Evolutionary conservation across 2,329 filamentous ascomycete species (phyloP), one percentile per base, ranked within the genome.

Genomic region (Botrytis deweyae): DNA sequence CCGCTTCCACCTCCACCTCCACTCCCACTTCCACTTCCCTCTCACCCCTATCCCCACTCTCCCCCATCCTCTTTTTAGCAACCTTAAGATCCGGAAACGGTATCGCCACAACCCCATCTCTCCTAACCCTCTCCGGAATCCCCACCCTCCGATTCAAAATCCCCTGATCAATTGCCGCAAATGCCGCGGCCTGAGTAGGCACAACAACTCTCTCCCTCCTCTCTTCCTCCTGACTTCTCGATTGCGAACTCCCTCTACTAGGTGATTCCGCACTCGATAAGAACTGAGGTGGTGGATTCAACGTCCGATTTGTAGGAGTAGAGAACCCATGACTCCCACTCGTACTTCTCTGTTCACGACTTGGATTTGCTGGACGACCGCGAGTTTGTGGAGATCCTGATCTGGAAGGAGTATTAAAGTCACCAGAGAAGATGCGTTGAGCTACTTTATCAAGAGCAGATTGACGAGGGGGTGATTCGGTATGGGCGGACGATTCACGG

Each of bases 161-260:
- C 66, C 86, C 87, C 79, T 91, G 89, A 73, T 91, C 89, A 36
- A 90, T 84, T 2, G 88, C 89, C n/a, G 88, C 86, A 81, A 90
- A 91, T 0, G 88, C 88, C 14, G 88, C 87, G 59, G 85, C 84
- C 78, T 91, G 88, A 75, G 85, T 87, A 29, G 77, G 77, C 33
- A 76, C 76, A 16, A 79, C 73, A n/a, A 72, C 75, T 25, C 72
- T 70, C 38, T n/a, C 25, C 20, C 44, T n/a, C 12, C 16, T 7
- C 16, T 61, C 40, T 12, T 62, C 67, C 40, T 68, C 65, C 18
- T 40, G 65, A 58, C 25, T 68, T 4, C 77, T 68, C 36, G 71
- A 52, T n/a, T 77, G 73, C 9, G 79, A 80, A 55, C 75, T 79
- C 2, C 74, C 76, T 63, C 78, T 67, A 36, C 75, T 77, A 14